Evolutionary conservation across 2,329 filamentous ascomycete genomes (phyloP).

Genomic region (Phyllosticta paracitricarpa): DNA sequence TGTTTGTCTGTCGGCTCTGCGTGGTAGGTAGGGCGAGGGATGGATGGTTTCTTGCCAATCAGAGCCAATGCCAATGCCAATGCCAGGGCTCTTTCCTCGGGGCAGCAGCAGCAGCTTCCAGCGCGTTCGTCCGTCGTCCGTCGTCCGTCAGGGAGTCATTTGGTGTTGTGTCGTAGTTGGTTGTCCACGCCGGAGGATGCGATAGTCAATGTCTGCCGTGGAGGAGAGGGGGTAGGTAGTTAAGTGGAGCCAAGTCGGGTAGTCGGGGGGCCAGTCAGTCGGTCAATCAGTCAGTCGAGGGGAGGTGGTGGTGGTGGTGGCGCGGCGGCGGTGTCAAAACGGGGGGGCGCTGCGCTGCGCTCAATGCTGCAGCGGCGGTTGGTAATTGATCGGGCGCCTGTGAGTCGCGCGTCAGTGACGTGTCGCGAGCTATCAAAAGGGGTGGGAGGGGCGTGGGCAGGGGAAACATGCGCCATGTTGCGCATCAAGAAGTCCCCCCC

Average conservation of each 20-base stretch:
- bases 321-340: too few relatives aligned
- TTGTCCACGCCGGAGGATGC: background rate
- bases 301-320: background rate
- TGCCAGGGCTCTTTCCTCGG: background rate
- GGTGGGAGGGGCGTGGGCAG: background rate
- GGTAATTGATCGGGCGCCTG: slow-evolving; percentile 77
- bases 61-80: background rate
- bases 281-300: background rate
- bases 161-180: background rate
- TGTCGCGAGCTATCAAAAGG: background rate
- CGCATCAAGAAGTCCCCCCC: background rate
- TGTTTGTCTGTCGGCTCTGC: too few relatives aligned
- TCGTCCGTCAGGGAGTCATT: background rate
- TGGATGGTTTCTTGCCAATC: too few relatives aligned
- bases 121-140: background rate
- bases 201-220: background rate
- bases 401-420: background rate
- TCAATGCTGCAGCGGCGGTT: slow-evolving; percentile 47
- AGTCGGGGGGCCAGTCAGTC: background rate
- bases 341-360: background rate
- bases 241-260: background rate
- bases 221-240: background rate
- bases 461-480: background rate
- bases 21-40: too few relatives aligned
- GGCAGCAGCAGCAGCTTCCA: background rate